phyloP scores from a whole-genome alignment of 768 basidiomycete genomes.

The Suillus sp. region DNA sequence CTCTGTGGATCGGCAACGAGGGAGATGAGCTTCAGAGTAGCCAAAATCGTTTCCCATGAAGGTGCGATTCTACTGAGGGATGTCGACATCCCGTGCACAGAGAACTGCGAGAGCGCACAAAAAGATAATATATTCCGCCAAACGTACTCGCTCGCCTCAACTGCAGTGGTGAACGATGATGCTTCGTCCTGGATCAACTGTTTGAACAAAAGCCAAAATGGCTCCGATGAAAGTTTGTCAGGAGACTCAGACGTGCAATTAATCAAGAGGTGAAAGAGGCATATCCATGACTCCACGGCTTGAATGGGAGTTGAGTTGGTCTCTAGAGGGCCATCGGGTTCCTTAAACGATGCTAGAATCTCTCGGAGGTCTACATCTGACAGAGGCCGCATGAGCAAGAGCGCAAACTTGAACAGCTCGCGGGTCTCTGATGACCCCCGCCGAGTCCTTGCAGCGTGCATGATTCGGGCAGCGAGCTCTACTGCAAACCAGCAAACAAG shows the following conservation, averaged over 20 bases:
- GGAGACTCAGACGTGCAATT: slow-evolving; percentile 23
- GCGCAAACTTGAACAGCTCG: slow-evolving; percentile 31
- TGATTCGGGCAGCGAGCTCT: slow-evolving; percentile 52
- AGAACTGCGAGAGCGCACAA: slow-evolving; percentile 80
- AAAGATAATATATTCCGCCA: slow-evolving; percentile 74
- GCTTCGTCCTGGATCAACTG: slow-evolving; percentile 32
- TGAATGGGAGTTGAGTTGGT: slow-evolving; percentile 41
- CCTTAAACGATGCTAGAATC: slow-evolving; percentile 22
- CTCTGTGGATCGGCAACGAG: slow-evolving; percentile 49
- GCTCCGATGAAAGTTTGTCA: slow-evolving; percentile 25
- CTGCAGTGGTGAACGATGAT: slow-evolving; percentile 31
- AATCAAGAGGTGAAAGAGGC: slow-evolving; percentile 59
- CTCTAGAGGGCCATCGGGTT: slow-evolving; percentile 30
- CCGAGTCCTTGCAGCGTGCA: slow-evolving; percentile 27
- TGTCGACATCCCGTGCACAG: slow-evolving; percentile 49
- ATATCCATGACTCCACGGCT: slow-evolving; percentile 73
- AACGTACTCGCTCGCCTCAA: slow-evolving; percentile 61
- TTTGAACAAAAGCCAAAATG: slow-evolving; percentile 50
- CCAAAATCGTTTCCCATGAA: slow-evolving; percentile 66
- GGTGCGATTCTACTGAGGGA: slow-evolving; percentile 45
- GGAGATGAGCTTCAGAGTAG: slow-evolving; percentile 60
- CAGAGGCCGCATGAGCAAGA: slow-evolving; percentile 51
- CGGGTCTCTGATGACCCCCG: slow-evolving; percentile 30
- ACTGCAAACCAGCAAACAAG: slow-evolving; percentile 64
- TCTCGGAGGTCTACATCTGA: slow-evolving; percentile 52